These are phyloP conservation scores for Aspergillus fumigatiaffinis DNA, from an alignment of 2,329 filamentous ascomycete genomes.

Conservation along the genomic window DNA sequence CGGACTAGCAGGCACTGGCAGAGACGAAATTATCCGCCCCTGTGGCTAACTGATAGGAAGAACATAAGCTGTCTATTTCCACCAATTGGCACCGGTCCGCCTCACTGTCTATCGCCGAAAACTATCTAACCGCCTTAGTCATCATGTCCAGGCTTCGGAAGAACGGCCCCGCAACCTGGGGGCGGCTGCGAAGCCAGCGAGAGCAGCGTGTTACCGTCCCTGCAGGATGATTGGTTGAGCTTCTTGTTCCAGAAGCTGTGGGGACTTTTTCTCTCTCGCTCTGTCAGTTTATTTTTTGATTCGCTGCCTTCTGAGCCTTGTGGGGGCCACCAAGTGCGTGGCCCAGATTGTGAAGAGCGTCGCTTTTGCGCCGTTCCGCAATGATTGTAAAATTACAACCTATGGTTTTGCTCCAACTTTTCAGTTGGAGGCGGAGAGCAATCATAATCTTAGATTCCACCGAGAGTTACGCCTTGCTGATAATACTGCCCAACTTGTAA, in stretches of 20 bases:
- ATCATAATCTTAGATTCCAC: too few species aligned
- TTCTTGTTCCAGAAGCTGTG: constrained; percentile 23
- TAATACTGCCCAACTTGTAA: too few species aligned
- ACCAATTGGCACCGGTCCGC: neutral
- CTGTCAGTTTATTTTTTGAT: neutral
- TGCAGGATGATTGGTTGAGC: constrained; percentile 10
- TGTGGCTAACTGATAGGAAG: too few species aligned
- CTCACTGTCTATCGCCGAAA: neutral
- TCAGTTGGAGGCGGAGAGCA: too few species aligned
- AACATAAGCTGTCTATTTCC: neutral
- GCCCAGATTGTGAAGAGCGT: too few species aligned
- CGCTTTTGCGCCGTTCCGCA: too few species aligned
- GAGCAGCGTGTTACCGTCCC: constrained; percentile 11
- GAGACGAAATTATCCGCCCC: too few species aligned
- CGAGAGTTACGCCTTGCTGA: too few species aligned
- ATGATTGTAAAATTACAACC: too few species aligned
- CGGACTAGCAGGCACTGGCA: too few species aligned
- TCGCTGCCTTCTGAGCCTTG: neutral
- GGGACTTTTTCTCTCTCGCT: constrained; percentile 1
- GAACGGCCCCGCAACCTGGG: constrained; percentile 21
- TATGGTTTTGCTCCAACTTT: too few species aligned
- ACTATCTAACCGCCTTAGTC: neutral
- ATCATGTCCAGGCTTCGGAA: constrained; percentile 13
- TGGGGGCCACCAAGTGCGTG: constrained; percentile 6
- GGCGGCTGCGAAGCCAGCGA: constrained; percentile 12